These are phyloP conservation scores for Brettanomyces bruxellensis DNA, from an alignment of 805 yeast species.

Conservation along the genomic window DNA sequence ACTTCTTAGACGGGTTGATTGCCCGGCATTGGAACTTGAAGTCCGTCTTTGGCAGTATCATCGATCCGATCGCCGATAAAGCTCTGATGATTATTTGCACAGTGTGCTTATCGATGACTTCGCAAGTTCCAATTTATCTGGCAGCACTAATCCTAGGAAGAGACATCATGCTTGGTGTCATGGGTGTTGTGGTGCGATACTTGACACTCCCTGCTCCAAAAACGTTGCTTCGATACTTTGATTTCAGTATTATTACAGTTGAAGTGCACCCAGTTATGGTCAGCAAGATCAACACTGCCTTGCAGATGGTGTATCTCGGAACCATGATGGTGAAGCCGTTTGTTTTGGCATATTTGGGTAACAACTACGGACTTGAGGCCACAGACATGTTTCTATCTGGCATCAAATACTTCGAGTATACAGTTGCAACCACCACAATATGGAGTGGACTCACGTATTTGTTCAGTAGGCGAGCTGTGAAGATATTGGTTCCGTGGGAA, in stretches of 20 bases:
- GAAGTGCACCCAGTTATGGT: slow-evolving; percentile 82
- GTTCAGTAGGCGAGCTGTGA: slow-evolving; percentile 61
- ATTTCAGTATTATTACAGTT: slow-evolving; percentile 71
- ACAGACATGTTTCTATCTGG: slow-evolving; percentile 16
- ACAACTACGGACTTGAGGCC: slow-evolving; percentile 16
- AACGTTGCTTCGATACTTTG: slow-evolving; percentile 65
- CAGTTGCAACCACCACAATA: slow-evolving; percentile 63
- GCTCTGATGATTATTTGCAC: slow-evolving; percentile 82
- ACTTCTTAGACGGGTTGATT: slow-evolving; percentile 82
- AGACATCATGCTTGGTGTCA: slow-evolving; percentile 62
- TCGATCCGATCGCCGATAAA: slow-evolving; percentile 96
- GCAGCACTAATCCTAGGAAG: slow-evolving; percentile 75
- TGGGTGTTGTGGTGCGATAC: slow-evolving; percentile 68
- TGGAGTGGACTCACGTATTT: slow-evolving; percentile 74
- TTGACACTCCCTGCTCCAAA: slow-evolving; percentile 67
- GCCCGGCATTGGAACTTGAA: slow-evolving; percentile 74
- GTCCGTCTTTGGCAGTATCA: slow-evolving; percentile 78
- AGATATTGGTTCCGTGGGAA: slow-evolving; percentile 12
- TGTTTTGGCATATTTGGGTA: slow-evolving; percentile 26
- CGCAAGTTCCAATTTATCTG: slow-evolving; percentile 60
- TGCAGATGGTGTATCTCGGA: slow-evolving; percentile 88
- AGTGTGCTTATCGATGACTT: slow-evolving; percentile 56
- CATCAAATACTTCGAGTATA: slow-evolving; percentile 33
- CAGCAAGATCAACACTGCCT: slow-evolving; percentile 81
- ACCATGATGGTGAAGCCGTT: slow-evolving; percentile 50